phyloP scores from a whole-genome alignment of 805 yeast genomes.

The Zygosaccharomyces kombuchaensis region DNA sequence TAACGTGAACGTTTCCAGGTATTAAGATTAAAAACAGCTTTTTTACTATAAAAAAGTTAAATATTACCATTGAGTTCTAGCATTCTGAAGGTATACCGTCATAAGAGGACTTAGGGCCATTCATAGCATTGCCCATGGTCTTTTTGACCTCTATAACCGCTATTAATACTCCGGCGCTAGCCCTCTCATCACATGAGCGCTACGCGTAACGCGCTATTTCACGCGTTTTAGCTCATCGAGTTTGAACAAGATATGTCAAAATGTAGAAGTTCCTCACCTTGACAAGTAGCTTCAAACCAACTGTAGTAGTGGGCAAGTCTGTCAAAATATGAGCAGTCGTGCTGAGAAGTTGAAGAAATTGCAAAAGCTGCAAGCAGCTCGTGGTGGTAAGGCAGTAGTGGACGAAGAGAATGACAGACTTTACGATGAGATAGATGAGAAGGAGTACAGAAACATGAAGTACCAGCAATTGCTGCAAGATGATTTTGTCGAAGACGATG shows the following conservation, averaged over 20 bases:
- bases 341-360: conserved; percentile 53
- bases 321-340: conserved; percentile 35
- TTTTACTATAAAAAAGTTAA: no score
- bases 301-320: no score
- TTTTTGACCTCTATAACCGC: background rate
- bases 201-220: conserved; percentile 5
- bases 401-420: conserved; percentile 46
- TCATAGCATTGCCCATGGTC: no score
- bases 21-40: no score
- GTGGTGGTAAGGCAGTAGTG: conserved; percentile 24
- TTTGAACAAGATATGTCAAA: background rate
- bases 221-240: conserved; percentile 5
- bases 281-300: background rate
- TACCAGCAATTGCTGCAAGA: conserved; percentile 79
- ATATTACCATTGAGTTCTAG: no score
- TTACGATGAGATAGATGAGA: conserved; percentile 87
- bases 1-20: no score
- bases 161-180: background rate
- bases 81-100: no score
- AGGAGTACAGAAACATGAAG: conserved; percentile 67
- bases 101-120: no score
- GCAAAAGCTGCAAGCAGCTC: conserved; percentile 57
- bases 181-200: background rate
- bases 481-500: conserved; percentile 91
- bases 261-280: background rate